These are phyloP conservation scores for Hypoxylon sp. DNA, from an alignment of 2,329 filamentous ascomycete species.

Conservation along the genomic window DNA sequence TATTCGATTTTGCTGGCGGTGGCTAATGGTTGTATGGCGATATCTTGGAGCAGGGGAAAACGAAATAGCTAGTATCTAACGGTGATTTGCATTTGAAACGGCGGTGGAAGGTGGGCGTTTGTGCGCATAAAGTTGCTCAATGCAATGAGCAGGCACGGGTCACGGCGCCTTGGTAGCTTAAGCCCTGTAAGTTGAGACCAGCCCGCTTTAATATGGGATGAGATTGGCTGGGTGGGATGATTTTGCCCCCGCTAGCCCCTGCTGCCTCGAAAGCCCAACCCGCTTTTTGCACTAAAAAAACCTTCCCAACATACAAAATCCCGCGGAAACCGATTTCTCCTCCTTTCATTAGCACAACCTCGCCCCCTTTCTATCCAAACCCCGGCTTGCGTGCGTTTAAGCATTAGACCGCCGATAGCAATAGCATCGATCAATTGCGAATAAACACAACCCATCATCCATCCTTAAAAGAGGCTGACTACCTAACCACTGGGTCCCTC, in stretches of 20 bases:
- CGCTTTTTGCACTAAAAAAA: slow-evolving; percentile 35
- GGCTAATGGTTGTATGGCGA: not conserved
- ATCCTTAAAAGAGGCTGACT: slow-evolving; percentile 16
- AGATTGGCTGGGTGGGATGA: not conserved
- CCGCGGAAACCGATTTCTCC: slow-evolving; percentile 45
- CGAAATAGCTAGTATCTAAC: not conserved
- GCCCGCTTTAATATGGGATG: slow-evolving; percentile 13
- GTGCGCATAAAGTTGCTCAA: slow-evolving; percentile 46
- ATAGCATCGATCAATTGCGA: slow-evolving; percentile 47
- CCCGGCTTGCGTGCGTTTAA: slow-evolving; percentile 49
- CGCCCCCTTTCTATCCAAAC: slow-evolving; percentile 50
- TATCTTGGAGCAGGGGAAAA: not conserved
- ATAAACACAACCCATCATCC: slow-evolving; percentile 37
- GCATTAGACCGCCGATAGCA: slow-evolving; percentile 45
- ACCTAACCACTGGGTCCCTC: slow-evolving; percentile 2
- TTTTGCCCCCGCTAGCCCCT: slow-evolving; percentile 25
- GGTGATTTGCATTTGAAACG: slow-evolving; percentile 33
- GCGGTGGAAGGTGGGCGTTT: slow-evolving; percentile 20
- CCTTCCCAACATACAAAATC: slow-evolving; percentile 40
- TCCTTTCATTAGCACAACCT: slow-evolving; percentile 49
- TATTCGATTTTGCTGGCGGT: not conserved
- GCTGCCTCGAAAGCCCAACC: slow-evolving; percentile 5
- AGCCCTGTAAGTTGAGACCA: slow-evolving; percentile 24
- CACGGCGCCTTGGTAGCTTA: slow-evolving; percentile 34
- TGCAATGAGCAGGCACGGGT: slow-evolving; percentile 45